These are phyloP conservation scores for Hondaea fermentalgiana DNA, from an alignment of 108 stramenopile species.

Conservation along the genomic window DNA sequence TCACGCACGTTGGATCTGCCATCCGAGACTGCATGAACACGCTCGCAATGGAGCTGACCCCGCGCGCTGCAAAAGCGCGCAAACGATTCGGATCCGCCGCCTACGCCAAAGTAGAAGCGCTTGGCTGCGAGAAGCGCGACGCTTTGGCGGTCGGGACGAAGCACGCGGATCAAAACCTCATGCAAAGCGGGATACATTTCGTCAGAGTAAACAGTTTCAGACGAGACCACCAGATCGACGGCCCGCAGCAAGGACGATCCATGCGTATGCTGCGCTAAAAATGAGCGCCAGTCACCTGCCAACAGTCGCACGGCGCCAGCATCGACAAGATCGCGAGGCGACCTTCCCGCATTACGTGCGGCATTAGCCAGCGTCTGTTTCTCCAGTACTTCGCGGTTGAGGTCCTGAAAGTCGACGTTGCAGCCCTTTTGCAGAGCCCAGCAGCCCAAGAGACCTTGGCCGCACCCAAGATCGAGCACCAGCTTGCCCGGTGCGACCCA, in stretches of 20 bases:
- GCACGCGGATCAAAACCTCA: neutral
- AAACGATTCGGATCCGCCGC: neutral
- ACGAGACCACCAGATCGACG: neutral
- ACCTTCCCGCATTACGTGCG: neutral
- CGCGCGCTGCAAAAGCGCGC: neutral
- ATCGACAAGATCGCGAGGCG: neutral
- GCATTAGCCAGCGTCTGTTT: neutral
- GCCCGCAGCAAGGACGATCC: neutral
- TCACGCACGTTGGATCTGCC: neutral
- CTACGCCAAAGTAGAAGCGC: constrained; percentile 7
- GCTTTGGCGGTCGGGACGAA: neutral
- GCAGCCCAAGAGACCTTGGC: neutral
- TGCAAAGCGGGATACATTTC: neutral
- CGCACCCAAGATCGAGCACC: constrained; percentile 3
- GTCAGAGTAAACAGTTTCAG: neutral
- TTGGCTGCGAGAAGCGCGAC: neutral
- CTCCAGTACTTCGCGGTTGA: neutral
- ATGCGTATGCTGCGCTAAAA: neutral
- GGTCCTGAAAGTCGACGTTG: neutral
- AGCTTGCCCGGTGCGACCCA: neutral
- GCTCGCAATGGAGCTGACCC: neutral
- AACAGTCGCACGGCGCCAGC: neutral
- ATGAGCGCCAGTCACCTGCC: neutral
- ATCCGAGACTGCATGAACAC: neutral
- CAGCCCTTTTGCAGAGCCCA: neutral